Evolutionary conservation across 305 asterid genomes (phyloP).

Genomic region (Solanum hybrid): DNA sequence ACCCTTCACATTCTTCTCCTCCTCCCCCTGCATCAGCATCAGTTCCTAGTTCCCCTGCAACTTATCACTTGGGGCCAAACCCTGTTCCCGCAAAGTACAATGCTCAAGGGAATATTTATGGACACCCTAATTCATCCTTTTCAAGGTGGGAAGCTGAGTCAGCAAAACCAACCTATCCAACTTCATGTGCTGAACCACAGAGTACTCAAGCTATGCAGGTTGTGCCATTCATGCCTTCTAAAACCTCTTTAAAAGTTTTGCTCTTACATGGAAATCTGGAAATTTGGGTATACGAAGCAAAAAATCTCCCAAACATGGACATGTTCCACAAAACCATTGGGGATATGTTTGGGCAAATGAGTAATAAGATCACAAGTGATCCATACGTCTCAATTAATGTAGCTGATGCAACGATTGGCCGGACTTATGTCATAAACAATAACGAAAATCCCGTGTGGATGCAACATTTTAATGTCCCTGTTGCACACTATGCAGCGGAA

Average conservation of each 20-base stretch:
- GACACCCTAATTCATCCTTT: slow-evolving; percentile 41
- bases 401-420: slow-evolving; percentile 64
- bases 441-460: slow-evolving; percentile 85
- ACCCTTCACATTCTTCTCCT: slow-evolving; percentile 39
- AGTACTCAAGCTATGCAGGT: slow-evolving; percentile 41
- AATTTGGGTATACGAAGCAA: slow-evolving; percentile 77
- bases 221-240: slow-evolving; percentile 46
- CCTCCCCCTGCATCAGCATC: slow-evolving; percentile 46
- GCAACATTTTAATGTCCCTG: slow-evolving; percentile 80
- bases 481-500: slow-evolving; percentile 84
- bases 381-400: slow-evolving; percentile 72
- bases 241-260: slow-evolving; percentile 52
- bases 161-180: slow-evolving; percentile 15
- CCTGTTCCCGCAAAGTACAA: slow-evolving; percentile 27
- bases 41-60: slow-evolving; percentile 32
- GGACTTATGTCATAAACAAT: slow-evolving; percentile 84
- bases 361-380: slow-evolving; percentile 80
- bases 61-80: slow-evolving; percentile 51
- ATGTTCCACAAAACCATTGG: slow-evolving; percentile 97
- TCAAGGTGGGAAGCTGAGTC: slow-evolving; percentile 47
- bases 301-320: slow-evolving; percentile 98
- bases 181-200: slow-evolving; percentile 16
- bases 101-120: slow-evolving; percentile 33
- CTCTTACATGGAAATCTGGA: slow-evolving; percentile 94
- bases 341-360: slow-evolving; percentile 77